phyloP scores from a whole-genome alignment of 1,284 basidiomycete genomes.

The Ustilago loliicola region DNA sequence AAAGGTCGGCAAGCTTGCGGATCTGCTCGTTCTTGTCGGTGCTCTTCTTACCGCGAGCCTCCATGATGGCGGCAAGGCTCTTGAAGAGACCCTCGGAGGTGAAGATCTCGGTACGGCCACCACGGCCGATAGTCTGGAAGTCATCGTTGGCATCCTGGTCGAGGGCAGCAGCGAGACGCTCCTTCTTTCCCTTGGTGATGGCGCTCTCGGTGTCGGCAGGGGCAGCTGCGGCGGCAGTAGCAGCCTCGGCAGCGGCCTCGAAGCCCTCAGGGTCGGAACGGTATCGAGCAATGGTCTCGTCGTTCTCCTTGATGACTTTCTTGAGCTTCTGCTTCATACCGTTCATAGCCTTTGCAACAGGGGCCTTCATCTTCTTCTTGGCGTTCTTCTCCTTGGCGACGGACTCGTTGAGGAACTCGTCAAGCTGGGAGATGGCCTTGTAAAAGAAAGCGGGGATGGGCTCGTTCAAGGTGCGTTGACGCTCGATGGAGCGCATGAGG shows the following conservation, averaged over 20 bases:
- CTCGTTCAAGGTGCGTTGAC: constrained; percentile 85
- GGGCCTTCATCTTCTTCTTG: constrained; percentile 95
- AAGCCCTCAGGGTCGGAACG: constrained; percentile 84
- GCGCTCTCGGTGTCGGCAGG: constrained; percentile 72
- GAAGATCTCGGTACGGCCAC: constrained; percentile 85
- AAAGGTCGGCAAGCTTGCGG: constrained; percentile 86
- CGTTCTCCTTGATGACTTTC: constrained; percentile 90
- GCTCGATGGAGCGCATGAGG: constrained; percentile 87
- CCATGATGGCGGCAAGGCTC: constrained; percentile 89
- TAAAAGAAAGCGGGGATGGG: constrained; percentile 90
- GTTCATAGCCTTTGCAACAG: constrained; percentile 92
- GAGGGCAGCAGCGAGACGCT: constrained; percentile 66
- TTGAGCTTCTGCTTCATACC: constrained; percentile 97
- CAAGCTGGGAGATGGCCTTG: constrained; percentile 81
- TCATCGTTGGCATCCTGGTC: constrained; percentile 76
- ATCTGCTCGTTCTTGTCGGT: constrained; percentile 97
- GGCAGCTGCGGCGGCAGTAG: constrained; percentile 72
- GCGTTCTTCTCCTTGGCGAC: constrained; percentile 82
- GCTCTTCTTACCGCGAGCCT: constrained; percentile 96
- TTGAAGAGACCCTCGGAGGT: constrained; percentile 93
- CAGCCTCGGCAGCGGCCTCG: constrained; percentile 74
- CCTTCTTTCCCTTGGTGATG: constrained; percentile 73
- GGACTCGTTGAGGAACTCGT: constrained; percentile 81
- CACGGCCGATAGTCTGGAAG: constrained; percentile 92
- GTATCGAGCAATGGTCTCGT: constrained; percentile 83